These are phyloP conservation scores for Trypanosoma cruzi DNA, from an alignment of 208 protist genomes.

Conservation along the genomic window DNA sequence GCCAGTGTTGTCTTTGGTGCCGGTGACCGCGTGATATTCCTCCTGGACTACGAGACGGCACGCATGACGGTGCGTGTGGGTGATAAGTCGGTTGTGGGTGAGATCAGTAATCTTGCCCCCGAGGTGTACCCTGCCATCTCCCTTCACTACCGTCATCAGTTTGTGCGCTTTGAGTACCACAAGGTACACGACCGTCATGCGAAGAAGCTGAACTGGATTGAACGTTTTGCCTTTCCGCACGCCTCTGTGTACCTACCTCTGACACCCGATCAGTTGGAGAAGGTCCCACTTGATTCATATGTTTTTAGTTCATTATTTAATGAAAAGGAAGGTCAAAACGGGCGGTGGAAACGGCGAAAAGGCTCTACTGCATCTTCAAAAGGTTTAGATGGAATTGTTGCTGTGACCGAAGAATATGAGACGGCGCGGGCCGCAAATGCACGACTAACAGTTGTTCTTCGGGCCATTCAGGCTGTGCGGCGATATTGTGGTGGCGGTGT, in stretches of 20 bases:
- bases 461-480: slow-evolving; percentile 72
- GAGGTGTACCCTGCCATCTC: slow-evolving; percentile 93
- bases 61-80: slow-evolving; percentile 89
- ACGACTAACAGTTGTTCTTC: slow-evolving; percentile 62
- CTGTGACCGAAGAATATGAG: slow-evolving; percentile 37
- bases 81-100: slow-evolving; percentile 78
- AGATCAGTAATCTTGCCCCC: slow-evolving; percentile 81
- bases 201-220: slow-evolving; percentile 69
- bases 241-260: slow-evolving; percentile 68
- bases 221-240: slow-evolving; percentile 57
- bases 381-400: neutral
- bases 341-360: neutral
- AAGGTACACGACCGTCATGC: slow-evolving; percentile 57
- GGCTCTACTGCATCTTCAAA: neutral
- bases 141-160: slow-evolving; percentile 92
- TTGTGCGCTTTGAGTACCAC: slow-evolving; percentile 92
- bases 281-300: slow-evolving; percentile 70
- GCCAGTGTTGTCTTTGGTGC: slow-evolving; percentile 78
- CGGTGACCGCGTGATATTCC: slow-evolving; percentile 87
- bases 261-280: slow-evolving; percentile 38
- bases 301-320: slow-evolving; percentile 73
- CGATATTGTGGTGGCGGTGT: slow-evolving; percentile 41
- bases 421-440: slow-evolving; percentile 51
- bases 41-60: slow-evolving; percentile 87
- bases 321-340: slow-evolving; percentile 8